phyloP scores from a whole-genome alignment of 1,284 basidiomycete species.

The Lentinula novae-zelandiae region DNA sequence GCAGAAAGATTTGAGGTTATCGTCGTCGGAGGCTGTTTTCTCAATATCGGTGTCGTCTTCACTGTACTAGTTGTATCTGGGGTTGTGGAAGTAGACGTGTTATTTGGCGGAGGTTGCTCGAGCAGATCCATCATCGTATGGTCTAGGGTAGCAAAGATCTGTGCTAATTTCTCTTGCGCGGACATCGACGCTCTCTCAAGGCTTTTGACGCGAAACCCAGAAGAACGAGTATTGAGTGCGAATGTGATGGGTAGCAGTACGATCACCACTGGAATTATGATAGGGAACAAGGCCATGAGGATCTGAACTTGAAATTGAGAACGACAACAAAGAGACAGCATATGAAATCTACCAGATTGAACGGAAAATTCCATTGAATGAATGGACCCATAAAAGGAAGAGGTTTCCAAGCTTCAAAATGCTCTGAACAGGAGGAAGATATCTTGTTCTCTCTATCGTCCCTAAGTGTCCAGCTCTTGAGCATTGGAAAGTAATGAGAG shows the following conservation, averaged over 20 bases:
- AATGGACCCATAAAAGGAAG: conserved; percentile 26
- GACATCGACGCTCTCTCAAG: neutral
- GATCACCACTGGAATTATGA: conserved; percentile 31
- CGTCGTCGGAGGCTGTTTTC: neutral
- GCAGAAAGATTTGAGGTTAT: neutral
- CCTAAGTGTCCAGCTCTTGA: conserved; percentile 34
- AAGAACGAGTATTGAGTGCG: conserved; percentile 37
- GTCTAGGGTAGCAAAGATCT: conserved; percentile 20
- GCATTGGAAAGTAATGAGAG: conserved; percentile 40
- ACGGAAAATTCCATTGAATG: conserved; percentile 47
- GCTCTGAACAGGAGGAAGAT: conserved; percentile 19
- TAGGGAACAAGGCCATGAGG: neutral
- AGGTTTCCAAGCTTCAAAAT: conserved; percentile 27
- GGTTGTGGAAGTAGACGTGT: neutral
- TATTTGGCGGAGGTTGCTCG: conserved; percentile 8
- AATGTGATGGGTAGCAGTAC: conserved; percentile 40
- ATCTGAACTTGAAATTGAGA: neutral
- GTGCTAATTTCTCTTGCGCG: conserved; percentile 32
- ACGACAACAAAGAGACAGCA: neutral
- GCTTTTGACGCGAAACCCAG: conserved; percentile 20
- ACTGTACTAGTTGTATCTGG: too few species aligned
- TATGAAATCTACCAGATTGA: conserved; percentile 46
- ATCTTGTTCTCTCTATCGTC: neutral
- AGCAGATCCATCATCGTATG: conserved; percentile 35
- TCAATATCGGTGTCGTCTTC: too few species aligned